Percentiles rank a stretch among this genome's conserved stretches.
Evolutionary conservation across 345 rosid genomes (phyloP).

Genomic region (Diplotaxis tenuifolia): DNA sequence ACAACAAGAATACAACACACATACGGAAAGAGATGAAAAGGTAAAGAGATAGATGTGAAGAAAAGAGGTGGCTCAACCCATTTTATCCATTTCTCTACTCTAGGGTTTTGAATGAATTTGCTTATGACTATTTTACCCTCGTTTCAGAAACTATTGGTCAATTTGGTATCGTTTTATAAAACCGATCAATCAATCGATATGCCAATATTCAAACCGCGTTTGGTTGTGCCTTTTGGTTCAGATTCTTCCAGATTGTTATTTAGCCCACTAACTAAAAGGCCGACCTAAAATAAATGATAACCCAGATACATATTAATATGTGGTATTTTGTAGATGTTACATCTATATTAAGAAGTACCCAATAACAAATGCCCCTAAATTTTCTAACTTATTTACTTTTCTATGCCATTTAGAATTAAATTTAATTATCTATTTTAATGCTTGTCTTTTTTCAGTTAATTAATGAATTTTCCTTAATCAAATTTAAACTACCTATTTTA

Average conservation of each 20-base stretch:
- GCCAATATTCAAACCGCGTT: not conserved
- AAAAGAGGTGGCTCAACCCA: slow-evolving; percentile 10
- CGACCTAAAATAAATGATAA: not conserved
- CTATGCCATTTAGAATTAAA: too few species aligned
- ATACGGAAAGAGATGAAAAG: not conserved
- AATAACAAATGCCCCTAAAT: too few species aligned
- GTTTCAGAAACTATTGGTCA: not conserved
- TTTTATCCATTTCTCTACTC: slow-evolving; percentile 12
- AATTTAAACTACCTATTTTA: too few species aligned
- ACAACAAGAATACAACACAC: not conserved
- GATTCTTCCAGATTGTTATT: not conserved
- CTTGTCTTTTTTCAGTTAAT: too few species aligned
- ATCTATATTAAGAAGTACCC: too few species aligned
- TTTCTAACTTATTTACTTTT: too few species aligned
- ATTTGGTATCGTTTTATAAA: not conserved
- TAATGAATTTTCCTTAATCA: too few species aligned
- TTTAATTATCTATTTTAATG: too few species aligned
- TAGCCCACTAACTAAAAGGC: not conserved
- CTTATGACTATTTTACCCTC: slow-evolving; percentile 23
- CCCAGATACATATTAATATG: not conserved
- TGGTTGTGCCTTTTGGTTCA: not conserved
- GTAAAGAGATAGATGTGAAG: not conserved
- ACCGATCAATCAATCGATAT: not conserved
- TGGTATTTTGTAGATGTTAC: too few species aligned
- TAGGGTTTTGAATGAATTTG: slow-evolving; percentile 17